Conservation (phyloP, 805 yeast species). For the Metschnikowia gelsemii region DNA sequence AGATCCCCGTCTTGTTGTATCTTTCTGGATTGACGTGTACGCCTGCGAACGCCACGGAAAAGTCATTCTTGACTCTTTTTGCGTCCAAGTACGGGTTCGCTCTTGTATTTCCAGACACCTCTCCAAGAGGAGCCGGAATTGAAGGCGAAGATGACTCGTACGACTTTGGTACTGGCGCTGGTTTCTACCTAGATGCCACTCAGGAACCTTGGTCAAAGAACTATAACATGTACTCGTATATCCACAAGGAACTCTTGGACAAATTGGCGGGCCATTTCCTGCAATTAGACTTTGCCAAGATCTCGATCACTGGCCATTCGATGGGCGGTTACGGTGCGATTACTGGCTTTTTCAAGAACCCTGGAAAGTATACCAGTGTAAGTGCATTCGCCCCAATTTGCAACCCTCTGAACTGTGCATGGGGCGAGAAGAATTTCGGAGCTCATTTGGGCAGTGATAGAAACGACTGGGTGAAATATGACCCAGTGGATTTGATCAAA, state of each 20-base stretch:
- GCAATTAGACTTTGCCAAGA: slow-evolving; percentile 59
- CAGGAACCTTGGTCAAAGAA: slow-evolving; percentile 65
- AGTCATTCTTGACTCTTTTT: slow-evolving; percentile 81
- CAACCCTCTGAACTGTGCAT: slow-evolving; percentile 72
- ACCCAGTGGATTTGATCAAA: slow-evolving; percentile 76
- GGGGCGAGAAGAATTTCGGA: slow-evolving; percentile 86
- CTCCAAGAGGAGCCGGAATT: slow-evolving; percentile 81
- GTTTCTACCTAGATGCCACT: slow-evolving; percentile 87
- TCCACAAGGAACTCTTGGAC: slow-evolving; percentile 68
- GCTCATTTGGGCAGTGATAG: slow-evolving; percentile 71
- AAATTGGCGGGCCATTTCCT: slow-evolving; percentile 43
- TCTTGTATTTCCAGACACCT: slow-evolving; percentile 91
- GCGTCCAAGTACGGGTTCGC: slow-evolving; percentile 85
- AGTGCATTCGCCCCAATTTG: slow-evolving; percentile 90
- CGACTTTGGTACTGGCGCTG: slow-evolving; percentile 95
- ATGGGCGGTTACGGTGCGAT: slow-evolving; percentile 98
- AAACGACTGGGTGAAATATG: slow-evolving; percentile 69
- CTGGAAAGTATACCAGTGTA: slow-evolving; percentile 71
- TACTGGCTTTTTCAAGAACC: slow-evolving; percentile 61
- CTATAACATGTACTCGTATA: slow-evolving; percentile 85
- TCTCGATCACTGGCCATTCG: slow-evolving; percentile 91
- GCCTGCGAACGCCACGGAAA: slow-evolving; percentile 90
- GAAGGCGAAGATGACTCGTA: slow-evolving; percentile 81
- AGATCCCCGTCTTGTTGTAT: slow-evolving; percentile 72
- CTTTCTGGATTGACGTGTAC: slow-evolving; percentile 91